Conservation (phyloP, 169 alveolate genomes). For the Plasmodium gonderi region DNA sequence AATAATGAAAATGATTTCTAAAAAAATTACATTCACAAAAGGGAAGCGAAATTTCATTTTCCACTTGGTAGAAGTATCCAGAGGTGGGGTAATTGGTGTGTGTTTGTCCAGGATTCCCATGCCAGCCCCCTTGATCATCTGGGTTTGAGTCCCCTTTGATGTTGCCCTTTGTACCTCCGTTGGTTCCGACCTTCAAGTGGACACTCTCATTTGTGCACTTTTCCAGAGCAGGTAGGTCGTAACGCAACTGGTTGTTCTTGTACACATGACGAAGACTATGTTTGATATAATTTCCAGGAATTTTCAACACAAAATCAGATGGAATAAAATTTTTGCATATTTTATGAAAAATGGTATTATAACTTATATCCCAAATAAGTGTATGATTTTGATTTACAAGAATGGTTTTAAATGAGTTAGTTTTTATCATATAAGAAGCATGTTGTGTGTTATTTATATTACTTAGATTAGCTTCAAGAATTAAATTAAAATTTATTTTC, state of each 20-base stretch:
- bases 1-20: slow-evolving; percentile 44
- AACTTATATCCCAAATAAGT: slow-evolving; percentile 28
- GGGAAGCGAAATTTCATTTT: slow-evolving; percentile 57
- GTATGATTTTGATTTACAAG: slow-evolving; percentile 24
- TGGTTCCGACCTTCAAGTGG: not conserved
- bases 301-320: slow-evolving; percentile 4
- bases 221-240: not conserved
- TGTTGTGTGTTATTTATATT: slow-evolving; percentile 28
- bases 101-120: too few relatives aligned
- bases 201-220: not conserved
- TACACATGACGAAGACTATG: slow-evolving; percentile 24
- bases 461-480: slow-evolving; percentile 31
- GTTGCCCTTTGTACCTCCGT: not conserved
- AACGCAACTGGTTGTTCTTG: slow-evolving; percentile 12
- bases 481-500: not conserved
- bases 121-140: too few relatives aligned
- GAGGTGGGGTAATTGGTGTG: slow-evolving; percentile 36
- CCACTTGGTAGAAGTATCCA: slow-evolving; percentile 53
- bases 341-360: slow-evolving; percentile 16
- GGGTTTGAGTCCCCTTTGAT: not conserved
- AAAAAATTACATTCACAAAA: slow-evolving; percentile 45
- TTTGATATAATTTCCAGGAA: slow-evolving; percentile 12
- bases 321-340: slow-evolving; percentile 29
- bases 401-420: slow-evolving; percentile 10
- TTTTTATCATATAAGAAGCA: slow-evolving; percentile 13